phyloP scores from a whole-genome alignment of 352 stramenopile genomes.

The Pythium vanterpoolii region DNA sequence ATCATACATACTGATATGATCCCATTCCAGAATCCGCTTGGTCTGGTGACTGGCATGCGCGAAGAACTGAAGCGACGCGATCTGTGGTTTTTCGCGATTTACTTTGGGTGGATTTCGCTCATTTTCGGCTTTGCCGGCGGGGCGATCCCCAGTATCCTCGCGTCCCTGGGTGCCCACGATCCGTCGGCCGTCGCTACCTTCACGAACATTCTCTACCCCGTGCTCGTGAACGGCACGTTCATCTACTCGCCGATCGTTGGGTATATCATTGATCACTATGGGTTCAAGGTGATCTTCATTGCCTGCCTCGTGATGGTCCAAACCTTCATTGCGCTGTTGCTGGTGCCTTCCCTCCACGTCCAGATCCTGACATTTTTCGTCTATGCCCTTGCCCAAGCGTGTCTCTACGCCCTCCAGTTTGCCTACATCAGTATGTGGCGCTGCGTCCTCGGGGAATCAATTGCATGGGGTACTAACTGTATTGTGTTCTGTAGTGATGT shows the following conservation, averaged over 20 bases:
- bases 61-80: constrained; percentile 49
- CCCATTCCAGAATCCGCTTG: constrained; percentile 39
- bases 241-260: constrained; percentile 71
- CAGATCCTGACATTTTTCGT: constrained; percentile 70
- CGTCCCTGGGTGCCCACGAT: constrained; percentile 32
- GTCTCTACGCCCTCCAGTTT: constrained; percentile 79
- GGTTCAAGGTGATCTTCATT: constrained; percentile 75
- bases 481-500: constrained; percentile 62
- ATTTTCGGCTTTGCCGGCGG: constrained; percentile 77
- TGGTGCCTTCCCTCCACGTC: constrained; percentile 53
- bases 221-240: constrained; percentile 80
- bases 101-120: constrained; percentile 81
- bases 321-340: constrained; percentile 55
- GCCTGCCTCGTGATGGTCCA: constrained; percentile 62
- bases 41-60: constrained; percentile 56
- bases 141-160: constrained; percentile 67
- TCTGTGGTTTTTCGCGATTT: constrained; percentile 75
- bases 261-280: constrained; percentile 73
- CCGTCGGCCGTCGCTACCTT: constrained; percentile 35
- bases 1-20: neutral
- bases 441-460: neutral
- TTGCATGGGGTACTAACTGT: neutral
- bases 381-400: constrained; percentile 73
- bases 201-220: constrained; percentile 66
- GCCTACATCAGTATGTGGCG: constrained; percentile 77